A percentile compares a stretch with the other conserved stretches of the same genome.
Conservation (phyloP, 805 yeast genomes). For the Yamadazyma takamatsuzukensis region DNA sequence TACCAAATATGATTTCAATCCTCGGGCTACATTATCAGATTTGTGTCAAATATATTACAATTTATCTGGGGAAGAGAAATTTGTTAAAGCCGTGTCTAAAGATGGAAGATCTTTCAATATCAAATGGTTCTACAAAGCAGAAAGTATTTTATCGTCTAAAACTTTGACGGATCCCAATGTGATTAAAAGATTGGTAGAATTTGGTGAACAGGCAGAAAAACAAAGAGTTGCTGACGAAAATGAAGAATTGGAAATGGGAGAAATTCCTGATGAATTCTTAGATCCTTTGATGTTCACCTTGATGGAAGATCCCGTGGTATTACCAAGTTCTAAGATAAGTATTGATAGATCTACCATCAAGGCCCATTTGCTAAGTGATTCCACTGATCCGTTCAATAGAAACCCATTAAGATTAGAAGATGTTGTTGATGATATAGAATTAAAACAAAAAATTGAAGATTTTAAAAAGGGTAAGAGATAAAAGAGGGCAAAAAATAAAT, state of each 20-base stretch:
- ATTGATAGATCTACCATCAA: constrained; percentile 91
- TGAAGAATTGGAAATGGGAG: constrained; percentile 86
- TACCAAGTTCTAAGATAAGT: constrained; percentile 80
- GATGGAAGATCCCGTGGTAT: constrained; percentile 94
- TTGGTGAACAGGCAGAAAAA: constrained; percentile 64
- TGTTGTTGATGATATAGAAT: constrained; percentile 71
- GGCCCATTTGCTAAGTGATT: constrained; percentile 88
- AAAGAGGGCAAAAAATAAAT: constrained; percentile 7
- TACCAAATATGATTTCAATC: constrained; percentile 77
- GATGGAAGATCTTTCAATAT: constrained; percentile 88
- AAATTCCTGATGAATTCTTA: constrained; percentile 91
- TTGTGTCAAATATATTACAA: constrained; percentile 75
- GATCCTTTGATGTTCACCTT: constrained; percentile 96
- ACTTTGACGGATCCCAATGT: constrained; percentile 49
- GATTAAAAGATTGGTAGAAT: constrained; percentile 47
- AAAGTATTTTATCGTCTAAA: constrained; percentile 53
- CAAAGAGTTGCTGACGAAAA: constrained; percentile 63
- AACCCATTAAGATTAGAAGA: constrained; percentile 87
- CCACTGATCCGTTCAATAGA: constrained; percentile 97
- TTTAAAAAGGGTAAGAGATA: constrained; percentile 48
- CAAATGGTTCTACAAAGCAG: constrained; percentile 67
- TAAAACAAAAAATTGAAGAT: constrained; percentile 47
- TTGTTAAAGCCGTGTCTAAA: constrained; percentile 76
- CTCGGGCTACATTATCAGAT: constrained; percentile 64
- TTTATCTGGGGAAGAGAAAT: constrained; percentile 59